A percentile compares a stretch with the other conserved stretches of the same genome.
phyloP scores from a whole-genome alignment of 257 asterid species.

The Salvia miltiorrhiza region DNA sequence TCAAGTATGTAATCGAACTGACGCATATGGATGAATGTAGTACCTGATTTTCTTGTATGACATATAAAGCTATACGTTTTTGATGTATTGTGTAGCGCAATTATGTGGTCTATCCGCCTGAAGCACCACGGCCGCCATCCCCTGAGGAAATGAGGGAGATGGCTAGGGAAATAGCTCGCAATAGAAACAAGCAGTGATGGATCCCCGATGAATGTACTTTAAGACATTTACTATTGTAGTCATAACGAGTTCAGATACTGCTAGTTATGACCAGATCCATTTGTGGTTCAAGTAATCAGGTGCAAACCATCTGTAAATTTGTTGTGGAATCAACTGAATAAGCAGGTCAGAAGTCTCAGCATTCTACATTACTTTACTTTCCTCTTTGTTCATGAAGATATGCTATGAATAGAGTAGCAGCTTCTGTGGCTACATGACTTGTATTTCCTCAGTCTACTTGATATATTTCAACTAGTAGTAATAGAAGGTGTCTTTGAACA shows the following conservation, averaged over 20 bases:
- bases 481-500: neutral
- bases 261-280: neutral
- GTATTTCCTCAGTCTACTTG: neutral
- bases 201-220: constrained; percentile 3
- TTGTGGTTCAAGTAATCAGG: neutral
- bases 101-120: constrained; percentile 53
- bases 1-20: neutral
- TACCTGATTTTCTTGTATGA: neutral
- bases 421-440: neutral
- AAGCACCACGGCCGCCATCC: constrained; percentile 76
- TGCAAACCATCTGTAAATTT: constrained; percentile 6
- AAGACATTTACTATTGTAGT: neutral
- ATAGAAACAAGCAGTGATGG: constrained; percentile 46
- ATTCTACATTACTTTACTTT: neutral
- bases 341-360: neutral
- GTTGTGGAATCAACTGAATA: neutral
- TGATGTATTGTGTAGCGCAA: constrained; percentile 58
- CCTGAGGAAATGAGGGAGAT: constrained; percentile 88
- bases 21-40: neutral
- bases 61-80: constrained; percentile 9
- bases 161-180: constrained; percentile 72
- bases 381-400: neutral
- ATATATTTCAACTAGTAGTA: neutral
- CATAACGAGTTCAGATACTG: neutral
- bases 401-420: neutral